Evolutionary conservation across 2,329 filamentous ascomycete genomes (phyloP), one percentile per base, ranked within the genome.

Genomic region (Corynespora cassiicola): DNA sequence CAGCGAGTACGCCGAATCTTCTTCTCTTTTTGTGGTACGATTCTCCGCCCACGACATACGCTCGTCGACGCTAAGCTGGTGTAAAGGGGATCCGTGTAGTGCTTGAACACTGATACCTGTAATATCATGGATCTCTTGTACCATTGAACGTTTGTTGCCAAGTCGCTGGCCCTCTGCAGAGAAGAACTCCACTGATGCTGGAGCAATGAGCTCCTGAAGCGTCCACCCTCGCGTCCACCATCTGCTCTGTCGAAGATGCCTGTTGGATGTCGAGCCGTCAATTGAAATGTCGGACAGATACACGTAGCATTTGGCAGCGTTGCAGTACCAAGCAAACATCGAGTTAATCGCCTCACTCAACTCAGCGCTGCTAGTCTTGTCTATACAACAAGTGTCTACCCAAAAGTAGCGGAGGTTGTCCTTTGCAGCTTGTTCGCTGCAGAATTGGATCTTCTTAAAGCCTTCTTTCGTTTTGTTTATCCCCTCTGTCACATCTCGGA

Each of bases 41-140:
- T 14, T 17, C 25, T 36, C 28, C n/a, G 38, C 39, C 52, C 52
- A 56, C 12, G 29, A 39, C 18, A 53, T 12, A 19, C 49, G 42
- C 14, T 52, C 39, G 3, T 45, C 19, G 14, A 46, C 33, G 21
- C 21, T 47, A 17, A 39, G 22, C 8, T 20, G 27, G 5, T 18
- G 11, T 20, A 31, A 14, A 30, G 25, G 7, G 17, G 12, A 18
- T 15, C 31, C 26, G 20, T 23, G 25, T 10, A 43, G 39, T 24
- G 29, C 39, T n/a, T 29, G 7, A 5, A 21, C 22, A 15, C 24
- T 24, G 16, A 43, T 39, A 7, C 29, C 34, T 16, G 39, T 43
- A 14, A 37, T 39, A 3, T 34, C 39, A 14, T 31, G 28, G 14
- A 38, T 6, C 16, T 33, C 21, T 25, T 33, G 34, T 5, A 22